Base-by-base conservation (phyloP, 371 early-diverging fungal genomes). In the Circinella umbellata region DNA sequence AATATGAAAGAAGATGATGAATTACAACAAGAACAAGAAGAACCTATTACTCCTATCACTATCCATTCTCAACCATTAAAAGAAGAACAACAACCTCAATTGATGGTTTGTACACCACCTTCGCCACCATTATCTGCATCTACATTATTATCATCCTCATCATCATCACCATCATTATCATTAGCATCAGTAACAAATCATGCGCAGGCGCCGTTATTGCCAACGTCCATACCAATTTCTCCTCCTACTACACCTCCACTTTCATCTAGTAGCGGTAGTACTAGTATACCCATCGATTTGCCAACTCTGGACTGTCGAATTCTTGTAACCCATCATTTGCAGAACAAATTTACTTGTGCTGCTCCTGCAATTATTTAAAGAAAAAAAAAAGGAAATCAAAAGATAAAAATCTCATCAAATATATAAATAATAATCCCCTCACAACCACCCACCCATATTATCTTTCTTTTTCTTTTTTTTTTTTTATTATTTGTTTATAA, bases 201-300 rank as follows among this genome's bases (percentile, higher is more conserved):
- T 13, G 63, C 63, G 63, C 63, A 63, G 63, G 63, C 63, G 63
- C 63, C 65, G 14, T n/a, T 51, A 15, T 51, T 51, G 51, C 48
- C 65, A 65, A 38, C 65, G 35, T 37, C 63, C 46, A 53, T 54
- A 49, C 54, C 65, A 27, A 15, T 38, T 51, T 36, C 54, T 18
- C 34, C 55, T 53, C 14, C 65, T 48, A 20, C 53, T 37, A 39
- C 59, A 37, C 51, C 64, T n/a, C 37, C 53, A 36, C 27, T 37
- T 6, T 59, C 27, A 51, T 51, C 51, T n/a, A 51, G 51, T 51
- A 51, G 51, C 15, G 15, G 51, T 51, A 51, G 4, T 15, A 51
- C 17, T n/a, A 51, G 51, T 51, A 51, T 42, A 42, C 42, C 42
- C 42, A 6, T 42, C 42, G 42, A 42, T 3, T 42, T 42, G 42